Conservation (phyloP, 805 yeast species). For the Scheffersomyces stipitis region DNA sequence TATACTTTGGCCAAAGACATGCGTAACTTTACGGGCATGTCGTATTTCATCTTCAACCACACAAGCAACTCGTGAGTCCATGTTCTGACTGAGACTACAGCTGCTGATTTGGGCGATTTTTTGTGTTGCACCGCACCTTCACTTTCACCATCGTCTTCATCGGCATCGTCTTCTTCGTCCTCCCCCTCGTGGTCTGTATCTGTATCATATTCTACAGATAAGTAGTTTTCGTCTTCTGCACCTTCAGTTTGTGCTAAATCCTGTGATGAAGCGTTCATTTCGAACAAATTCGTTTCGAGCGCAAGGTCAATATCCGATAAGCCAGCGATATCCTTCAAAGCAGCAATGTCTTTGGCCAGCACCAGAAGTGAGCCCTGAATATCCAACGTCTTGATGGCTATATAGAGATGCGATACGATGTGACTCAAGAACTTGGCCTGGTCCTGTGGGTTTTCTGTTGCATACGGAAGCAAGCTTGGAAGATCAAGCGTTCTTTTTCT, state of each 20-base stretch:
- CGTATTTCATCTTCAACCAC: slow-evolving; percentile 75
- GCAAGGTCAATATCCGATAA: slow-evolving; percentile 46
- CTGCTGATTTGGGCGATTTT: slow-evolving; percentile 58
- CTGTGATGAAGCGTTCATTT: slow-evolving; percentile 13
- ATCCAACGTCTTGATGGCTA: slow-evolving; percentile 74
- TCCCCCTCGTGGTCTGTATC: slow-evolving; percentile 18
- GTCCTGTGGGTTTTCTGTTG: slow-evolving; percentile 64
- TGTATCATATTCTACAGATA: slow-evolving; percentile 11
- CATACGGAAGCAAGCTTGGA: slow-evolving; percentile 65
- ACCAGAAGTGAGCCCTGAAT: slow-evolving; percentile 68
- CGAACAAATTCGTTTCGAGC: slow-evolving; percentile 53
- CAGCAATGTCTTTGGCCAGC: slow-evolving; percentile 65
- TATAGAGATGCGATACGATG: slow-evolving; percentile 75
- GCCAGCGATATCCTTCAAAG: slow-evolving; percentile 29
- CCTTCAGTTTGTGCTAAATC: slow-evolving; percentile 3
- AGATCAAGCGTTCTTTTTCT: slow-evolving; percentile 43
- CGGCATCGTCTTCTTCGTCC: slow-evolving; percentile 37
- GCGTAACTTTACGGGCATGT: slow-evolving; percentile 68
- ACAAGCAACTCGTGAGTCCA: slow-evolving; percentile 87
- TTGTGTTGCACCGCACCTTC: slow-evolving; percentile 53
- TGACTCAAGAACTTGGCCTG: slow-evolving; percentile 74
- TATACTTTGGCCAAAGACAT: slow-evolving; percentile 65
- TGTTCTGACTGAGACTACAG: slow-evolving; percentile 70
- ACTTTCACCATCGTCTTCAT: slow-evolving; percentile 23
- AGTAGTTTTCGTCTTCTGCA: slow-evolving; percentile 17